Evolutionary conservation across 2,329 filamentous ascomycete species (phyloP).

Genomic region (Aspergillus carbonarius): DNA sequence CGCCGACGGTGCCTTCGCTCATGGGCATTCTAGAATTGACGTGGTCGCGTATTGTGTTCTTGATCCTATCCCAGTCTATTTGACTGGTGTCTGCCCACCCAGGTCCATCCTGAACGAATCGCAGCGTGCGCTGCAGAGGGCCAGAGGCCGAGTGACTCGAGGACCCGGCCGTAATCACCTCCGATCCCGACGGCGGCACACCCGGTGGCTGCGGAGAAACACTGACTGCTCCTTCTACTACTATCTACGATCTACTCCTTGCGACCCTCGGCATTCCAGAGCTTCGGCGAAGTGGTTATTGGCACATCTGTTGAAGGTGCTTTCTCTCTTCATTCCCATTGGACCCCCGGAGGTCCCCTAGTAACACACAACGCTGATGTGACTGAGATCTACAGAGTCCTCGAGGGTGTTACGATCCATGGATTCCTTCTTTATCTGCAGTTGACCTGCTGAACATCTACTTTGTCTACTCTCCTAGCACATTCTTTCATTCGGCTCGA

Average conservation of each 20-base stretch:
- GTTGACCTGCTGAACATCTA: constrained; percentile 10
- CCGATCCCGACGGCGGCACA: constrained; percentile 11
- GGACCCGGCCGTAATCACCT: not conserved
- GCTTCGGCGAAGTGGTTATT: constrained; percentile 1
- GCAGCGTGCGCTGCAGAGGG: too few species aligned
- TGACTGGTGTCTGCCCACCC: not conserved
- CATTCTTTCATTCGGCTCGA: not conserved
- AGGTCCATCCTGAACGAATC: not conserved
- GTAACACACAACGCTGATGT: constrained; percentile 14
- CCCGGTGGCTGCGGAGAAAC: constrained; percentile 3
- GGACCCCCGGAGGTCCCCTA: not conserved
- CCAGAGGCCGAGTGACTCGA: not conserved
- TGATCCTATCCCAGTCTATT: not conserved
- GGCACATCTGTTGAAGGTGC: constrained; percentile 5
- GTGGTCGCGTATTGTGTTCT: not conserved
- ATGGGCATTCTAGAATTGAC: not conserved
- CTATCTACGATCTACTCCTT: not conserved
- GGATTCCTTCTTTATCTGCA: constrained; percentile 17
- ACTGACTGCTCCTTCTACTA: not conserved
- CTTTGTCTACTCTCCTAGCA: not conserved
- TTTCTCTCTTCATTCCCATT: not conserved
- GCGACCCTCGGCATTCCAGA: not conserved
- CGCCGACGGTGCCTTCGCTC: not conserved
- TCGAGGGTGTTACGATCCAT: constrained; percentile 16
- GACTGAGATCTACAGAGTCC: constrained; percentile 6